Percentiles rank a stretch among this genome's conserved stretches.
These are phyloP conservation scores for Neurospora tetrasperma DNA, from an alignment of 495 filamentous ascomycete genomes.

Conservation along the genomic window DNA sequence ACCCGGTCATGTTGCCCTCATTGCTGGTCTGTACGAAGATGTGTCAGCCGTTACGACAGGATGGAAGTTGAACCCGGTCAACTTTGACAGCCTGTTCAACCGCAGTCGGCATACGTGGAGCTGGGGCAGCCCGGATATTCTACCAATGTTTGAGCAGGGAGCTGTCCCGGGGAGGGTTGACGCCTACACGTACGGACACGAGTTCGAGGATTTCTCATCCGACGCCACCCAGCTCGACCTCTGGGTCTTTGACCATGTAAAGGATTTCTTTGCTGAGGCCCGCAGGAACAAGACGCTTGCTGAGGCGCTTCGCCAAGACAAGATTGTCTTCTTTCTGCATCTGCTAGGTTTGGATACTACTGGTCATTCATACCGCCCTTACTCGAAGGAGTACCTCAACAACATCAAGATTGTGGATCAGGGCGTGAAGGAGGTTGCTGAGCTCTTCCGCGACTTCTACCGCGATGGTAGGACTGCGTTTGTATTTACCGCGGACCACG, in stretches of 20 bases:
- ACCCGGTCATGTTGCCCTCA: slow-evolving; percentile 94
- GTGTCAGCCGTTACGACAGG: slow-evolving; percentile 95
- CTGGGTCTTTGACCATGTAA: slow-evolving; percentile 95
- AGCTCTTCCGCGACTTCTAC: slow-evolving; percentile 82
- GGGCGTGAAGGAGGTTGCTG: slow-evolving; percentile 72
- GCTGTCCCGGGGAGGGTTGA: slow-evolving; percentile 82
- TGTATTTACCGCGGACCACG: slow-evolving; percentile 96
- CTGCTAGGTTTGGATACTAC: slow-evolving; percentile 92
- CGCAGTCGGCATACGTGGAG: slow-evolving; percentile 94
- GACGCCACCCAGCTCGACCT: slow-evolving; percentile 75
- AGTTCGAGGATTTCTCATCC: slow-evolving; percentile 79
- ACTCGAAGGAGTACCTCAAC: slow-evolving; percentile 87
- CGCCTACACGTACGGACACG: slow-evolving; percentile 69
- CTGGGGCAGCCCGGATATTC: slow-evolving; percentile 97
- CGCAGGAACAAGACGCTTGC: slow-evolving; percentile 66
- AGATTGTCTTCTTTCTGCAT: slow-evolving; percentile 92
- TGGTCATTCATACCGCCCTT: slow-evolving; percentile 80
- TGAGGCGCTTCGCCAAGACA: slow-evolving; percentile 65
- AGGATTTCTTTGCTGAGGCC: slow-evolving; percentile 73
- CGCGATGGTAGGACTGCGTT: slow-evolving; percentile 86
- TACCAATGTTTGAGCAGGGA: slow-evolving; percentile 93
- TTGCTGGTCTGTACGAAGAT: slow-evolving; percentile 96
- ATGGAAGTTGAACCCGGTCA: slow-evolving; percentile 97
- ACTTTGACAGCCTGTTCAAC: slow-evolving; percentile 99
- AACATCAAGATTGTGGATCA: slow-evolving; percentile 93